Conservation (phyloP, 2,329 filamentous ascomycete genomes). For the Lasiodiplodia hormozganensis region DNA sequence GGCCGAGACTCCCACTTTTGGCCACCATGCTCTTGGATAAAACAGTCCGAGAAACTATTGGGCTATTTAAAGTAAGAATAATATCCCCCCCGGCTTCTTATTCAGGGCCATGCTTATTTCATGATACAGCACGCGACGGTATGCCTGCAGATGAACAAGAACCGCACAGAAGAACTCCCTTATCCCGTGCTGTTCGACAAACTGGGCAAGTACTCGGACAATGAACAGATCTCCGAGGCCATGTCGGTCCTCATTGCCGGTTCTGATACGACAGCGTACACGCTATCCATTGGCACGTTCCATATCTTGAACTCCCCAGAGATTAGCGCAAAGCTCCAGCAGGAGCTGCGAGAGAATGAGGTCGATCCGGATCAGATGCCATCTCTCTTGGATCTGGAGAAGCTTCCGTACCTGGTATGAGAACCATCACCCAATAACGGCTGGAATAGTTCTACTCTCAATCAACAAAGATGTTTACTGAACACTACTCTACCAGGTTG, state of each 20-base stretch:
- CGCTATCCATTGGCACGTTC: background rate
- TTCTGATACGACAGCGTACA: background rate
- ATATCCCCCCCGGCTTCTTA: background rate
- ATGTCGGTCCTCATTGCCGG: constrained; percentile 1
- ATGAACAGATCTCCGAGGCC: background rate
- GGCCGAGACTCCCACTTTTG: background rate
- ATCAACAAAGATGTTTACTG: no score
- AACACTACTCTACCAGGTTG: background rate
- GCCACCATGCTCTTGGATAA: background rate
- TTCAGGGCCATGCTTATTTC: background rate
- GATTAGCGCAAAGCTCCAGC: background rate
- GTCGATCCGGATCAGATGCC: background rate
- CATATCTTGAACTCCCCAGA: background rate
- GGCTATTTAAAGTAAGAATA: background rate
- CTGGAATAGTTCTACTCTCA: background rate
- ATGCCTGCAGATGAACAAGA: background rate
- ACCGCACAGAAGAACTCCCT: background rate
- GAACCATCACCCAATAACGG: background rate
- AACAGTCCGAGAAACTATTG: background rate
- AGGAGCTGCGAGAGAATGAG: background rate
- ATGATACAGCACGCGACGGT: background rate
- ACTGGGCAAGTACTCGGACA: background rate
- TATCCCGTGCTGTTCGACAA: background rate
- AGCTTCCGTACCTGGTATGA: constrained; percentile 1
- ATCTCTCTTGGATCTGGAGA: background rate